Conservation (phyloP, 2,329 filamentous ascomycete species). For the Ceratocystis huliohia region DNA sequence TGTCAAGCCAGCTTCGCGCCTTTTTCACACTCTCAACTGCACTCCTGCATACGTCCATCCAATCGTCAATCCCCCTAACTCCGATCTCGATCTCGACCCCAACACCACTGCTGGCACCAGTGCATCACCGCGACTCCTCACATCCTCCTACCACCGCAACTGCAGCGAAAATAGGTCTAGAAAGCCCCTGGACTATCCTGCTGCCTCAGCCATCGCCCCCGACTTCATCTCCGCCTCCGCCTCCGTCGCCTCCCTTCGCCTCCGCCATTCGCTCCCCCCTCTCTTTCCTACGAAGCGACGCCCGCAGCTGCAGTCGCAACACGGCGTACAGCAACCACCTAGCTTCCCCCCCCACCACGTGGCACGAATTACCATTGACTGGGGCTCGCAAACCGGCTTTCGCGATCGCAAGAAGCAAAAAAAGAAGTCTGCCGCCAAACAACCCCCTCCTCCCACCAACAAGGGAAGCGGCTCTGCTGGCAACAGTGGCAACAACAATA, state of each 20-base stretch:
- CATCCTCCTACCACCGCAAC: not conserved
- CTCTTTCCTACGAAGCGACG: conserved; percentile 21
- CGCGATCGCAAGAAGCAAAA: conserved; percentile 23
- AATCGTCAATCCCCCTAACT: not conserved
- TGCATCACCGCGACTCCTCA: not conserved
- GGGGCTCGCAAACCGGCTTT: conserved; percentile 22
- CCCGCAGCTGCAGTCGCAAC: conserved; percentile 10
- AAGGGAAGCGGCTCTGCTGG: conserved; percentile 12
- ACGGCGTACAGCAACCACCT: not conserved
- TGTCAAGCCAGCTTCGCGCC: not conserved
- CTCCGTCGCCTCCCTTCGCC: not conserved
- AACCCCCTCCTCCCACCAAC: conserved; percentile 5
- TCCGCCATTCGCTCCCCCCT: conserved; percentile 24
- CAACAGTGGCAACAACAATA: not conserved
- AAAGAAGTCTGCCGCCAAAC: conserved; percentile 16
- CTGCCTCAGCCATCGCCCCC: not conserved
- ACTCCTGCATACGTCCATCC: not conserved
- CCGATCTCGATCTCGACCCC: not conserved
- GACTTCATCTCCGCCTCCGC: conserved; percentile 25
- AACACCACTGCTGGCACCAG: too few relatives aligned
- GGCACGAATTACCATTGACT: conserved; percentile 24
- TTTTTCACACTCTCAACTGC: conserved; percentile 5
- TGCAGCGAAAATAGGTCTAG: not conserved
- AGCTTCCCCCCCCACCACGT: conserved; percentile 8
- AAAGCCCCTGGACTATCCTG: not conserved